Evolutionary conservation across 768 basidiomycete species (phyloP), one percentile per base, ranked within the genome.

Genomic region (Lactifluus piperatus): DNA sequence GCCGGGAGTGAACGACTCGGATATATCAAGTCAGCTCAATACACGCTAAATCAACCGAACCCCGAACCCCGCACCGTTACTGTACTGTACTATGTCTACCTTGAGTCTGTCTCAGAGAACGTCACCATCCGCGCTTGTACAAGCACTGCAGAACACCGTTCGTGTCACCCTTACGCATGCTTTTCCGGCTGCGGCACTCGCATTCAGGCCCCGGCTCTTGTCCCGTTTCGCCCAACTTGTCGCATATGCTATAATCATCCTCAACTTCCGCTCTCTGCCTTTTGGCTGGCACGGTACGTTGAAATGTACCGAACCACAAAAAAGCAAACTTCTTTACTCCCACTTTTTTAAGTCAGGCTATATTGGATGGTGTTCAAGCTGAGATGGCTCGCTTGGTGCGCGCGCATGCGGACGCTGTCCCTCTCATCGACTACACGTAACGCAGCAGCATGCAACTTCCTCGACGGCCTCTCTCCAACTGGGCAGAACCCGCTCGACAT

Each of bases 401-500:
- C 51, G 3, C 64, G 64, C 13, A 24, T 63, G 7, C 44, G 39
- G 22, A 51, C 55, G 6, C 34, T 45, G 7, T 59, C 51, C 29
- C 27, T 54, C 27, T 63, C 64, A 14, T 44, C 50, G 22, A 24
- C 51, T 9, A 34, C 49, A 11, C 37, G 47, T 9, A 46, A 56
- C 14, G 51, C 45, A 1, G 61, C 54, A 0, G 41, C 51, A 34
- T 34, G 37, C 37, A 41, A 48, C 34, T 63, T 47, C 39, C 48
- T 58, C 18, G 64, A 65, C 10, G 26, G 32, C 22, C 51, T 66
- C 10, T 66, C 65, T 4, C 66, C 65, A 9, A 53, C 65, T 11
- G 64, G 65, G 22, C 54, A 51, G 30, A 58, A 64, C 34, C 70
- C 70, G 13, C 65, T 71, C 46, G 64, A 65, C 30, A 29, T 34